These are phyloP conservation scores for Lepidium sativum DNA, from an alignment of 345 rosid species.

Conservation along the genomic window DNA sequence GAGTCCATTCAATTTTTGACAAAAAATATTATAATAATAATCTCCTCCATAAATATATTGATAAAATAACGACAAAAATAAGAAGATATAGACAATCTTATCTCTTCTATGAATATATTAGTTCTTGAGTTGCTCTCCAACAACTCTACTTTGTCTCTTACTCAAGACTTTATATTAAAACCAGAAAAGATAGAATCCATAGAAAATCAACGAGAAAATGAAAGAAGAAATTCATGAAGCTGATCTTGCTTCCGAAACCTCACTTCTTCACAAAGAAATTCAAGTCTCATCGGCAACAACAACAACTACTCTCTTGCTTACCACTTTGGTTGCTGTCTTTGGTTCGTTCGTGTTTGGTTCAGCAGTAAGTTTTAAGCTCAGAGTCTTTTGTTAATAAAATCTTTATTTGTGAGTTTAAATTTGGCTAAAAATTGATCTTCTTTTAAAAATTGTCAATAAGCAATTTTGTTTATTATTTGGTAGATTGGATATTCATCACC, in stretches of 20 bases:
- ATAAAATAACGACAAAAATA: not conserved
- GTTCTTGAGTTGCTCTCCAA: slow-evolving; percentile 1
- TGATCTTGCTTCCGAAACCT: slow-evolving; percentile 10
- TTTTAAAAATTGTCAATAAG: not conserved
- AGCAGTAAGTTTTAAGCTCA: slow-evolving; percentile 1
- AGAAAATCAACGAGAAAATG: not conserved
- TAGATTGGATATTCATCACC: slow-evolving; percentile 89
- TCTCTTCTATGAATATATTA: not conserved
- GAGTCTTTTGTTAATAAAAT: not conserved
- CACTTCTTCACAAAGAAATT: not conserved
- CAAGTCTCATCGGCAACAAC: not conserved
- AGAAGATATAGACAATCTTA: not conserved
- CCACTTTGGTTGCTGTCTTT: slow-evolving; percentile 21
- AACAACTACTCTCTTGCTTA: slow-evolving; percentile 10
- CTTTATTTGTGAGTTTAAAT: not conserved
- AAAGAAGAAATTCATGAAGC: not conserved
- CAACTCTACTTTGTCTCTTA: slow-evolving; percentile 6
- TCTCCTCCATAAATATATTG: too few relatives aligned
- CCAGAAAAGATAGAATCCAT: not conserved
- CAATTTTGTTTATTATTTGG: slow-evolving; percentile 1
- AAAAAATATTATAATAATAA: too few relatives aligned
- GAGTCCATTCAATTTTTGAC: too few relatives aligned
- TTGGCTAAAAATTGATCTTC: not conserved
- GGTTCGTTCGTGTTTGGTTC: slow-evolving; percentile 27
- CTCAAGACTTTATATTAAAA: not conserved